Conservation (phyloP, 805 yeast genomes). For the Nakazawaea sp. region DNA sequence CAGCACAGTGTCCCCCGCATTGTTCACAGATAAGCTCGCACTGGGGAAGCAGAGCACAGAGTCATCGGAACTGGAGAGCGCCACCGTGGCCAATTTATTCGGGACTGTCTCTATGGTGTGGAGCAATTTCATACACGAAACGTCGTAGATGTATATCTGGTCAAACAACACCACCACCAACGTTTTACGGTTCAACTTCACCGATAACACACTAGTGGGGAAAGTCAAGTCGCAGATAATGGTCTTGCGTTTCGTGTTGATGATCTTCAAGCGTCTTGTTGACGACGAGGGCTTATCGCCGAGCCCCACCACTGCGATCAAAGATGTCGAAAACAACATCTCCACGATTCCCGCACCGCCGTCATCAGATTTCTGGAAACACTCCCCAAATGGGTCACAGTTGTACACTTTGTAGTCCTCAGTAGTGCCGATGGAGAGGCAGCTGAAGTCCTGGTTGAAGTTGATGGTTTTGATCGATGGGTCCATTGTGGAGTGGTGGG, state of each 20-base stretch:
- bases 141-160: conserved; percentile 84
- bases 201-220: conserved; percentile 65
- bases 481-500: conserved; percentile 9
- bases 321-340: conserved; percentile 85
- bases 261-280: conserved; percentile 75
- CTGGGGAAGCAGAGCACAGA: conserved; percentile 53
- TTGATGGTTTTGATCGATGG: conserved; percentile 33
- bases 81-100: conserved; percentile 23
- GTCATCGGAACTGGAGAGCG: conserved; percentile 33
- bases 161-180: conserved; percentile 71
- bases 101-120: conserved; percentile 57
- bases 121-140: conserved; percentile 79
- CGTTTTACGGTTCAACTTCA: conserved; percentile 76
- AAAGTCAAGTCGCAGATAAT: conserved; percentile 85
- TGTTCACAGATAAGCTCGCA: conserved; percentile 20
- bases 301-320: conserved; percentile 76
- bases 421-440: conserved; percentile 69
- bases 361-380: conserved; percentile 39
- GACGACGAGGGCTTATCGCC: conserved; percentile 65
- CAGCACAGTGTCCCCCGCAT: background rate
- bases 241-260: conserved; percentile 73
- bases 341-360: conserved; percentile 70
- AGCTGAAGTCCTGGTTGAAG: conserved; percentile 86
- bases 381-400: conserved; percentile 81
- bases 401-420: conserved; percentile 69